A percentile compares a stretch with the other conserved stretches of the same genome.
Evolutionary conservation across 352 stramenopile genomes (phyloP).

Genomic region (Thraustotheca clavata): DNA sequence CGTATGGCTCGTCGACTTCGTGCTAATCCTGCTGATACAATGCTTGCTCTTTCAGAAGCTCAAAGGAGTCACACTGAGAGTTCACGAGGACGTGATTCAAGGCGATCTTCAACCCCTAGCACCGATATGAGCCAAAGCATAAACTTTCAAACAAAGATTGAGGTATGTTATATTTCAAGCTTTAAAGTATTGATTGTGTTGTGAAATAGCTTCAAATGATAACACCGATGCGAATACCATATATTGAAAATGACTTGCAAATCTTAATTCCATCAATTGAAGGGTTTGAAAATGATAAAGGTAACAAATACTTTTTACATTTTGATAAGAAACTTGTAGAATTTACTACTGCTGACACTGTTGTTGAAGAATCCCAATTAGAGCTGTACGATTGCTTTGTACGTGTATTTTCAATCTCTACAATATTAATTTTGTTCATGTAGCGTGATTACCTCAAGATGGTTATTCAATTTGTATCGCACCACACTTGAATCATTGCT

Average conservation of each 20-base stretch:
- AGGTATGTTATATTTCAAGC: conserved; percentile 34
- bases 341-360: conserved; percentile 79
- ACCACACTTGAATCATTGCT: neutral
- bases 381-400: conserved; percentile 77
- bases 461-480: conserved; percentile 77
- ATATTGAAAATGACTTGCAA: conserved; percentile 66
- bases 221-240: conserved; percentile 80
- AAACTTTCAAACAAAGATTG: conserved; percentile 72
- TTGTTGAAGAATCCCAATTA: conserved; percentile 74
- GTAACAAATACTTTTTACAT: conserved; percentile 25
- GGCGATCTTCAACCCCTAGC: conserved; percentile 38
- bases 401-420: conserved; percentile 19
- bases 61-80: conserved; percentile 26
- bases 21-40: conserved; percentile 68
- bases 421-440: neutral
- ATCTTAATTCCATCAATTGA: conserved; percentile 69
- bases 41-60: conserved; percentile 73
- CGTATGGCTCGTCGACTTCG: conserved; percentile 73
- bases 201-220: conserved; percentile 71
- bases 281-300: conserved; percentile 74
- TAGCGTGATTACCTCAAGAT: conserved; percentile 79
- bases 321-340: conserved; percentile 24
- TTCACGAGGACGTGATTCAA: too few species aligned
- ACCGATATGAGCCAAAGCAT: neutral
- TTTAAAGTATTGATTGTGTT: neutral